Percentiles rank a stretch among this genome's conserved stretches.
Evolutionary conservation across 768 basidiomycete species (phyloP).

Genomic region (Rhodotorula babjevae): DNA sequence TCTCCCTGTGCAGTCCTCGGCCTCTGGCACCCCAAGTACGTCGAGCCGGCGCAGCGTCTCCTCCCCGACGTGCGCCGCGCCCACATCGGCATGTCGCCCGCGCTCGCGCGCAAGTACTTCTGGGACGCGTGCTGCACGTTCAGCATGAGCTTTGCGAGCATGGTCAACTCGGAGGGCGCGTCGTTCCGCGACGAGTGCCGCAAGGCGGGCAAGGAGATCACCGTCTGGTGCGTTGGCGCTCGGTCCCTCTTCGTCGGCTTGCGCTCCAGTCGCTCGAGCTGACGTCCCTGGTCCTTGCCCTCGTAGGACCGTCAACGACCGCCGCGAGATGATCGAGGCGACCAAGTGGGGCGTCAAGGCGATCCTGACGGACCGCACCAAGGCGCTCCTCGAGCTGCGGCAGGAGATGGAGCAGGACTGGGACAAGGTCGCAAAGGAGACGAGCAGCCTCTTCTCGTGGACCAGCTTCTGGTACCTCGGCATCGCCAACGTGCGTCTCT

Average conservation of each 20-base stretch:
- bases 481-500: slow-evolving; percentile 22
- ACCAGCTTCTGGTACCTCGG: slow-evolving; percentile 24
- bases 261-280: slow-evolving; percentile 50
- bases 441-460: slow-evolving; percentile 21
- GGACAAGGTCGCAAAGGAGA: slow-evolving; percentile 30
- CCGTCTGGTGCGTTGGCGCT: background rate
- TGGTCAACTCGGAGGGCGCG: slow-evolving; percentile 69
- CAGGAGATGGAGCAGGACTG: slow-evolving; percentile 37
- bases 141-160: slow-evolving; percentile 68
- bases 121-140: slow-evolving; percentile 83
- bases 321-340: slow-evolving; percentile 48
- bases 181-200: slow-evolving; percentile 70
- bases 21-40: slow-evolving; percentile 87
- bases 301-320: slow-evolving; percentile 76
- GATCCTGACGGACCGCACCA: slow-evolving; percentile 64
- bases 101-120: slow-evolving; percentile 76
- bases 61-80: slow-evolving; percentile 79
- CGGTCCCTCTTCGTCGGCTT: background rate
- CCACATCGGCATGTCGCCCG: slow-evolving; percentile 71
- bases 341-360: slow-evolving; percentile 66
- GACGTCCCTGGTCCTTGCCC: slow-evolving; percentile 59
- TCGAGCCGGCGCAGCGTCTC: slow-evolving; percentile 65
- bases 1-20: slow-evolving; percentile 61
- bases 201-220: slow-evolving; percentile 46
- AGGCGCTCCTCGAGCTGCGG: slow-evolving; percentile 40